Base-by-base conservation (phyloP, 2,329 filamentous ascomycete genomes). In the Torrubiella hemipterigena region DNA sequence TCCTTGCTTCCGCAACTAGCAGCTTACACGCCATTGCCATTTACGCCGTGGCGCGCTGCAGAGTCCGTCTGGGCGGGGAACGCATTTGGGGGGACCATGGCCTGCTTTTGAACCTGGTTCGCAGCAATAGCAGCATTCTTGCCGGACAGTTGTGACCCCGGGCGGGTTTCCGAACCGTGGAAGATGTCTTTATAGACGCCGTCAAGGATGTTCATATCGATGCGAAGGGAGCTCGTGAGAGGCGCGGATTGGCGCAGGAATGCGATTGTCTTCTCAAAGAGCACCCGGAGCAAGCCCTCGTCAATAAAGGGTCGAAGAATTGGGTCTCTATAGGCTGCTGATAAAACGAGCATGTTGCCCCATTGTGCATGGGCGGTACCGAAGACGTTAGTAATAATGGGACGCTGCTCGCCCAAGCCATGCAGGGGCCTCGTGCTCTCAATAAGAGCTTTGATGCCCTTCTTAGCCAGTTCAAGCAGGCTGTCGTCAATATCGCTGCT, bases 311-410 rank as follows among this genome's bases (percentile, higher is more conserved):
- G 51, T 5, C 58, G 57, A 2, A 93, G 67, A 17, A 67, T 57
- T 5, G 63, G 67, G 28, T 89, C 81, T 38, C 68, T 71, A 54
- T 76, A 87, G 4, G 80, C 81, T 2, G 89, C 86, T 17, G 83
- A 76, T 3, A 98, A 71, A n/a, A 93, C 84, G 29, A 96, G 65
- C 47, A 95, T 73, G 51, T 96, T 96, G 36, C 91, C 89, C 63
- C 93, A 98, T 84, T 98, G 91, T 6, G 89, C 87, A 65, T 95
- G 89, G 39, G 86, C 81, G 13, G 89, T 96, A 31, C 89, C 87
- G 56, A 94, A 93, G 16, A 94, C 78, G 46, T 95, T 96, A n/a
- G 89, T 96, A 33, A 96, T 77, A 31, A 95, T 79, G 7, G 82
- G 73, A 18, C 85, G 73, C 38, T 70, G 56, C n/a, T 60, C 56